These are phyloP conservation scores for Mycena galericulata DNA, from an alignment of 768 basidiomycete genomes.

Conservation along the genomic window DNA sequence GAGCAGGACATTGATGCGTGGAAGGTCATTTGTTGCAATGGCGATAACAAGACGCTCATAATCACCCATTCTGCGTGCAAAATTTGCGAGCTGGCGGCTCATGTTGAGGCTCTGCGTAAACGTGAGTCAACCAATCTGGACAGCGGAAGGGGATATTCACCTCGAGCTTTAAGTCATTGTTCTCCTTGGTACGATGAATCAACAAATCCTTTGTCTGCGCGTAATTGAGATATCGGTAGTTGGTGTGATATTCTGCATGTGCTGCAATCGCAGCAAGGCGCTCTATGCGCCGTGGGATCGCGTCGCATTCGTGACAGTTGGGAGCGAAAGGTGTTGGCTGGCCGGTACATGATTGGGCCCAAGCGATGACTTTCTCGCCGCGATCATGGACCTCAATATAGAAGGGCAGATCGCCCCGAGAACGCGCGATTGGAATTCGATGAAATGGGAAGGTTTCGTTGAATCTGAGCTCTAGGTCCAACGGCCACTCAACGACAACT, in stretches of 20 bases:
- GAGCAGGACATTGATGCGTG: conserved; percentile 12
- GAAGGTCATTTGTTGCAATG: conserved; percentile 10
- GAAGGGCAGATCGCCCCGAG: too few relatives aligned
- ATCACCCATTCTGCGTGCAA: not conserved
- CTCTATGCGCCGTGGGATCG: not conserved
- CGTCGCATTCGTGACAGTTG: not conserved
- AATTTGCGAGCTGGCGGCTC: conserved; percentile 5
- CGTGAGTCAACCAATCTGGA: not conserved
- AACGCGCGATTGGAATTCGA: too few relatives aligned
- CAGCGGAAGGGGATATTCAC: not conserved
- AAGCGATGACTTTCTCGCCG: too few relatives aligned
- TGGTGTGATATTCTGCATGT: not conserved
- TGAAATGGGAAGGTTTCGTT: too few relatives aligned
- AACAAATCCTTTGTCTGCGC: not conserved
- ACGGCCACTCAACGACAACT: too few relatives aligned
- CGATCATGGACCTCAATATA: too few relatives aligned
- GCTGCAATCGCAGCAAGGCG: not conserved
- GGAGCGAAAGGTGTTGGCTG: not conserved
- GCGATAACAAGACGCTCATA: conserved; percentile 13
- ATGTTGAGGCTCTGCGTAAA: conserved; percentile 1
- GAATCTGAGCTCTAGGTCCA: too few relatives aligned
- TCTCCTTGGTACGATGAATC: not conserved
- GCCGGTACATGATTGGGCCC: too few relatives aligned
- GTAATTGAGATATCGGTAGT: conserved; percentile 3
- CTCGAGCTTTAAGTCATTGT: conserved; percentile 3